These are phyloP conservation scores for Phycomyces nitens DNA, from an alignment of 192 early-diverging fungal genomes.

Conservation along the genomic window DNA sequence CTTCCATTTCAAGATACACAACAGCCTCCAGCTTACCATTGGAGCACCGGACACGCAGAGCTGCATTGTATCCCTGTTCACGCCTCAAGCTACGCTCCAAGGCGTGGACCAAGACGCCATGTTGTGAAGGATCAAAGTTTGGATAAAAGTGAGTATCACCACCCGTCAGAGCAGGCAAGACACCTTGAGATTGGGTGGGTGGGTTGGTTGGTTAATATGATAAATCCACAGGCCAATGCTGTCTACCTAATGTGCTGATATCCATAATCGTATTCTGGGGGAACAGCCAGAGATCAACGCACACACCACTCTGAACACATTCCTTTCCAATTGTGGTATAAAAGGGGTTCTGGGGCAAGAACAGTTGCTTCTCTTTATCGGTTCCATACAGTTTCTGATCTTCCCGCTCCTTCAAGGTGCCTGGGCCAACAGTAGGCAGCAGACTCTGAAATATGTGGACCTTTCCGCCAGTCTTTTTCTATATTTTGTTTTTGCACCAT, in stretches of 20 bases:
- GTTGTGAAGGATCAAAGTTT: slow-evolving; percentile 71
- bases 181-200: slow-evolving; percentile 37
- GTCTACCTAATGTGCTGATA: slow-evolving; percentile 70
- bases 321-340: slow-evolving; percentile 83
- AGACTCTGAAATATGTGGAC: slow-evolving; percentile 83
- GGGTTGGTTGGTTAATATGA: no score
- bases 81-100: slow-evolving; percentile 53
- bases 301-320: slow-evolving; percentile 77
- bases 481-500: not conserved
- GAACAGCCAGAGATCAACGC: slow-evolving; percentile 89
- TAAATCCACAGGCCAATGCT: no score
- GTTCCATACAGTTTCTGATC: slow-evolving; percentile 86
- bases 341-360: slow-evolving; percentile 80
- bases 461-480: slow-evolving; percentile 67
- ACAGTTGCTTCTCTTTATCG: slow-evolving; percentile 88
- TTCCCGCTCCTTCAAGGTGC: slow-evolving; percentile 82
- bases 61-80: slow-evolving; percentile 81
- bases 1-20: not conserved
- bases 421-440: slow-evolving; percentile 86
- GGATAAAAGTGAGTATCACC: slow-evolving; percentile 82
- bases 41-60: slow-evolving; percentile 87
- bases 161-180: slow-evolving; percentile 79
- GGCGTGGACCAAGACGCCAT: slow-evolving; percentile 71
- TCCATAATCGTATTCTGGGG: slow-evolving; percentile 77
- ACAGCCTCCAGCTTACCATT: slow-evolving; percentile 51